Percentiles rank a stretch among this genome's conserved stretches.
phyloP scores from a whole-genome alignment of 164 flowering plant species.

The Vitis vinifera region DNA sequence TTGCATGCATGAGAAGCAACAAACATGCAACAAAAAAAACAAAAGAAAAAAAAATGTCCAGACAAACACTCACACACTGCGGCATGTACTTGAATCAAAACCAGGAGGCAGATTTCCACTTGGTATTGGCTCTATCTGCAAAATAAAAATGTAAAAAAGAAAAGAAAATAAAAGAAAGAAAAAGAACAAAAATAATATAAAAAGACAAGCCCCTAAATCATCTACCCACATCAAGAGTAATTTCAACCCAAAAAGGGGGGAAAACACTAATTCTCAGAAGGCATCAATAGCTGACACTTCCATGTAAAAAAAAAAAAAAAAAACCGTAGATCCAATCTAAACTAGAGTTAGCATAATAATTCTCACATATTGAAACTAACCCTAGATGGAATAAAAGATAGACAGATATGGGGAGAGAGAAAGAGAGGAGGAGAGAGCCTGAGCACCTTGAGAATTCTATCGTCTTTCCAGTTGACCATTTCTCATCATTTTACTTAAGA shows the following conservation, averaged over 20 bases:
- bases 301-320: no score
- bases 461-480: no score
- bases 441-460: no score
- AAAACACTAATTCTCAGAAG: background rate
- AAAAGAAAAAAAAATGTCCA: slow-evolving; percentile 20
- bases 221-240: slow-evolving; percentile 8
- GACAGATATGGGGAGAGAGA: no score
- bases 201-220: slow-evolving; percentile 2
- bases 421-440: no score
- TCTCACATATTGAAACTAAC: no score
- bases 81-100: slow-evolving; percentile 97
- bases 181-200: slow-evolving; percentile 10
- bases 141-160: slow-evolving; percentile 43
- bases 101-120: slow-evolving; percentile 99
- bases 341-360: no score
- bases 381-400: no score
- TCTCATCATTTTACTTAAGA: no score
- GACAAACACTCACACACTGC: slow-evolving; percentile 96
- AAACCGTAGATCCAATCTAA: no score
- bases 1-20: slow-evolving; percentile 1
- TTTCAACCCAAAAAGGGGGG: background rate
- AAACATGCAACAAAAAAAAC: slow-evolving; percentile 15
- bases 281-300: no score
- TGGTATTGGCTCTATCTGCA: slow-evolving; percentile 99
- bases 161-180: slow-evolving; percentile 23